These are phyloP conservation scores for Alliaria petiolata DNA, from an alignment of 345 rosid species.

Conservation along the genomic window DNA sequence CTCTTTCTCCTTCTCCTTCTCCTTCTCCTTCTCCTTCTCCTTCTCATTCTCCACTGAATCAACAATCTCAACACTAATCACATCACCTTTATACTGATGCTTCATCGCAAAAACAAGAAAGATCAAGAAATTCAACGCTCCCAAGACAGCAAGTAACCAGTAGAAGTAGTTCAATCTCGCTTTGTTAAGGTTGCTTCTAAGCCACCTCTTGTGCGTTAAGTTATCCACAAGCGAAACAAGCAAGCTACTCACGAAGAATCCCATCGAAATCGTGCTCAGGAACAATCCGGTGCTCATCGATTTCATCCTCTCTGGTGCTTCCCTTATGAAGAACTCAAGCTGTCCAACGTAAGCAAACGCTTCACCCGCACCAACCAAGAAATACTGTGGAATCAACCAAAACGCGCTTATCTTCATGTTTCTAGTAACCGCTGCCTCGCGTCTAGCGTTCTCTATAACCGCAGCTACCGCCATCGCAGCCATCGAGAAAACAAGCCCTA, in stretches of 20 bases:
- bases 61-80: conserved; percentile 17
- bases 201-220: conserved; percentile 59
- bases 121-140: conserved; percentile 56
- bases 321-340: conserved; percentile 88
- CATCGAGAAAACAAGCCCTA: conserved; percentile 63
- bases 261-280: conserved; percentile 79
- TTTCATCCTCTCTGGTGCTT: conserved; percentile 90
- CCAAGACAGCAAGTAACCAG: conserved; percentile 66
- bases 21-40: too few relatives aligned
- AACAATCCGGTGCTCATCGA: conserved; percentile 95
- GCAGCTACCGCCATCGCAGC: conserved; percentile 73
- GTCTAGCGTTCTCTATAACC: conserved; percentile 52
- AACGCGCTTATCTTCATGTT: conserved; percentile 50
- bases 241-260: conserved; percentile 79
- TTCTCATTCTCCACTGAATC: conserved; percentile 31
- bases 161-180: conserved; percentile 68
- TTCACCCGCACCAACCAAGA: conserved; percentile 90
- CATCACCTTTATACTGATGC: conserved; percentile 69
- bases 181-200: conserved; percentile 57
- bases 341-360: conserved; percentile 91
- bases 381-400: conserved; percentile 77
- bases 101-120: conserved; percentile 51
- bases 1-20: conserved; percentile 18
- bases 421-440: conserved; percentile 32
- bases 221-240: conserved; percentile 66